A percentile compares a stretch with the other conserved stretches of the same genome.
Conservation (phyloP, 352 stramenopile genomes). For the Globisporangium orthogonon region DNA sequence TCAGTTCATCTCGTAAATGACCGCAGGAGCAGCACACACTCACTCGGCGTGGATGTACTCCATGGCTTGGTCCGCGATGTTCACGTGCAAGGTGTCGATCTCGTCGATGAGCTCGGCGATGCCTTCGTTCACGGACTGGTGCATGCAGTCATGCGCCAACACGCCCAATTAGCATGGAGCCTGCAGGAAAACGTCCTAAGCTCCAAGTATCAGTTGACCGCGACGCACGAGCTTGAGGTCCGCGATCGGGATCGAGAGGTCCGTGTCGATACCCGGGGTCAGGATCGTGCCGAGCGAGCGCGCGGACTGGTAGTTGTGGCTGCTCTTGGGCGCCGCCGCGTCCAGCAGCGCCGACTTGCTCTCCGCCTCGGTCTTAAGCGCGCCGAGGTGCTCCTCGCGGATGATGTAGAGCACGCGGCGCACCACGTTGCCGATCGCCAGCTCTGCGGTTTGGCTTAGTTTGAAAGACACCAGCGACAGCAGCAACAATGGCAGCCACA, state of each 20-base stretch:
- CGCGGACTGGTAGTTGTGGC: constrained; percentile 44
- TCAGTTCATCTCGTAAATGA: not conserved
- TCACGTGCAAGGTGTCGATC: constrained; percentile 94
- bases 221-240: constrained; percentile 62
- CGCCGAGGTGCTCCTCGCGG: constrained; percentile 79
- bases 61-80: constrained; percentile 94
- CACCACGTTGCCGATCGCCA: constrained; percentile 87
- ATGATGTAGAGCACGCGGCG: constrained; percentile 87
- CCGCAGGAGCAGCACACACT: constrained; percentile 11
- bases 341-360: constrained; percentile 11
- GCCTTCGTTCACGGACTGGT: constrained; percentile 91
- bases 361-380: constrained; percentile 41
- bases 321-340: constrained; percentile 6
- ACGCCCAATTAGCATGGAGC: not conserved
- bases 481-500: not conserved
- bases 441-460: constrained; percentile 24
- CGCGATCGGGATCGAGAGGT: constrained; percentile 77
- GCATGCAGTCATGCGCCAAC: constrained; percentile 12
- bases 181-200: too few species aligned
- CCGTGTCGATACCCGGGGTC: constrained; percentile 69
- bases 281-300: constrained; percentile 79
- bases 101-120: constrained; percentile 93
- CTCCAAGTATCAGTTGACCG: too few species aligned
- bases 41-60: constrained; percentile 96
- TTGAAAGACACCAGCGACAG: not conserved